These are phyloP conservation scores for Syncephalastrum sp. DNA, from an alignment of 371 early-diverging fungal genomes.

Conservation along the genomic window DNA sequence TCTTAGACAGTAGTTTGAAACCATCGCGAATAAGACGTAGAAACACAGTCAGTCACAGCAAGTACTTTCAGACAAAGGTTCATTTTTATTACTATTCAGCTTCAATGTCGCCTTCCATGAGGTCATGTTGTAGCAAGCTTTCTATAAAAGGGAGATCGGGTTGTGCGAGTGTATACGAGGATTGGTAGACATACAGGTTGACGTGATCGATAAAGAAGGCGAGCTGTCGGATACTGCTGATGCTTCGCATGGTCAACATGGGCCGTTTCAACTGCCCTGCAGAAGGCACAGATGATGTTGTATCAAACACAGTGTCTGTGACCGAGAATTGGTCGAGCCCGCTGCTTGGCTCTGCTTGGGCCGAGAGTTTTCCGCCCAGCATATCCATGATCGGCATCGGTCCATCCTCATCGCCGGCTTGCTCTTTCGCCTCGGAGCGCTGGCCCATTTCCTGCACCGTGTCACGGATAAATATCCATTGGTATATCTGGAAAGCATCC, in stretches of 20 bases:
- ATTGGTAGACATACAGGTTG: constrained; percentile 71
- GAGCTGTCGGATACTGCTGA: constrained; percentile 67
- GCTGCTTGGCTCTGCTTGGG: too few species aligned
- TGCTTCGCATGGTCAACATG: constrained; percentile 68
- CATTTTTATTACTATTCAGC: constrained; percentile 11
- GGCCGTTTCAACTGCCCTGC: constrained; percentile 62
- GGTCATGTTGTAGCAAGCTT: constrained; percentile 68
- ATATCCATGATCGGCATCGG: constrained; percentile 61
- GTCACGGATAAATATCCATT: constrained; percentile 92
- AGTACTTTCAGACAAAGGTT: neutral
- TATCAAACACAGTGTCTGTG: constrained; percentile 3
- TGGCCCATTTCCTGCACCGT: constrained; percentile 64
- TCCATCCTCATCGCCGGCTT: constrained; percentile 25
- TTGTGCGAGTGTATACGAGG: constrained; percentile 65
- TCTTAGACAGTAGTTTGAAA: too few species aligned
- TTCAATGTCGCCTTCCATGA: constrained; percentile 58
- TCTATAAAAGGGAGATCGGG: constrained; percentile 80
- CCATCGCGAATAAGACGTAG: too few species aligned
- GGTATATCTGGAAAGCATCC: constrained; percentile 85
- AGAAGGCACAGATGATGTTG: constrained; percentile 28
- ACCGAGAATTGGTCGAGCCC: too few species aligned
- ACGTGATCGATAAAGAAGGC: constrained; percentile 76
- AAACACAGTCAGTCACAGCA: too few species aligned
- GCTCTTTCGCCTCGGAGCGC: constrained; percentile 10
- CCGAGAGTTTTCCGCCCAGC: constrained; percentile 45